Base-by-base conservation (phyloP, 352 stramenopile species). In the Globisporangium heterothallicum region DNA sequence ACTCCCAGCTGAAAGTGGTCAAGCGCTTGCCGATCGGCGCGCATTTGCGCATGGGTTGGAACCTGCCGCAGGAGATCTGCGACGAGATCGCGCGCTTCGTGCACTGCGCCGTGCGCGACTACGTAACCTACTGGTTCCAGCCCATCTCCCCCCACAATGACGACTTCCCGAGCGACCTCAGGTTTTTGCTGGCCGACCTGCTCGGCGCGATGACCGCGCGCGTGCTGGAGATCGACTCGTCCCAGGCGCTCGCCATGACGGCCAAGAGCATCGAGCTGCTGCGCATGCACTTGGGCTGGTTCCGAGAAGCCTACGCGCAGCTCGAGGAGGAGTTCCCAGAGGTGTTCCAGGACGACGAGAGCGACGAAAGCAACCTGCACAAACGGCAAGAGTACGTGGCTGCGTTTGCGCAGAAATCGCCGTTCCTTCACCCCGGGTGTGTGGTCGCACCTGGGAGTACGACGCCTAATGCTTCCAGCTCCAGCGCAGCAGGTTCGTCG, bases 241-340 rank as follows among this genome's bases (percentile, higher is more conserved):
- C 73, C 12, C 72, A 84, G 52, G 81, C 78, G 21, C 63, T 92
- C 29, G 78, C 68, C 34, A 71, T 88, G 51, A 61, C 66, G 8
- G 69, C 81, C 35, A 85, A 81, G 57, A 67, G 61, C 42, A 56
- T 87, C 4, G 78, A 92, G 56, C 53, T 92, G 10, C 50, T 88
- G 54, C 74, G 74, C 12, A 51, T 92, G 42, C 81, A 92, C 52
- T 59, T 92, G 29, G 77, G 73, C 6, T 92, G 81, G 81, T 92
- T 92, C 60, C 70, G 81, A 16, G 81, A 92, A 58, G 67, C 73
- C 10, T 92, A 84, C 38, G 81, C 74, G 35, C 67, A 84, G 49
- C 54, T 90, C 14, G 66, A 72, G 0, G 76, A 88, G 36, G 67
- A 85, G 27, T 72, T 76, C 24, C 81, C 81, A 30, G 56, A 56